These are phyloP conservation scores for Penicillium brasilianum DNA, from an alignment of 2,329 filamentous ascomycete species.

Conservation along the genomic window DNA sequence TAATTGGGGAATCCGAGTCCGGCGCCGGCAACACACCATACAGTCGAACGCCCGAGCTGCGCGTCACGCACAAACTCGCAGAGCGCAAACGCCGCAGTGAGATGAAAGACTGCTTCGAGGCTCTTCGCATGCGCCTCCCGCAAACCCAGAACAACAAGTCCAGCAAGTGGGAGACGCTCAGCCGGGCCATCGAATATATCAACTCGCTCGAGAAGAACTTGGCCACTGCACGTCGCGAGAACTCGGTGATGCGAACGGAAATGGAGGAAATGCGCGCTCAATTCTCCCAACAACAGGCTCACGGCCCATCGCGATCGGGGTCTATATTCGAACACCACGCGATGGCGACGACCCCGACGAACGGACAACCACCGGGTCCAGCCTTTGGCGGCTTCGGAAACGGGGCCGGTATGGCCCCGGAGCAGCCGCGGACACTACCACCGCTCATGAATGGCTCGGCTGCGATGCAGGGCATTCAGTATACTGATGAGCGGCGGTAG, in stretches of 20 bases:
- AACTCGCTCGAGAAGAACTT: constrained; percentile 49
- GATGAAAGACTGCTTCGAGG: constrained; percentile 59
- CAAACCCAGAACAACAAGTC: constrained; percentile 56
- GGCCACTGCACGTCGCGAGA: constrained; percentile 45
- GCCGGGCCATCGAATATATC: constrained; percentile 56
- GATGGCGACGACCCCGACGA: constrained; percentile 41
- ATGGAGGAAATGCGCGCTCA: constrained; percentile 48
- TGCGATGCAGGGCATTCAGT: constrained; percentile 58
- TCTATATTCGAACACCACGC: constrained; percentile 45
- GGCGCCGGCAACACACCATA: constrained; percentile 52
- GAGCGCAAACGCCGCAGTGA: constrained; percentile 58
- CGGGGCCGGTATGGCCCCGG: constrained; percentile 39
- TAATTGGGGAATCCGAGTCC: constrained; percentile 53
- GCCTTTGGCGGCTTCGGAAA: constrained; percentile 39
- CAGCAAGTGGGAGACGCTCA: constrained; percentile 59
- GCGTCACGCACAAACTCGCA: constrained; percentile 57
- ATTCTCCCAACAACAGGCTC: constrained; percentile 43
- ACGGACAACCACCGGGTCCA: constrained; percentile 40
- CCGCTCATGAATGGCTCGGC: constrained; percentile 53
- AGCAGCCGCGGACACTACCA: constrained; percentile 53
- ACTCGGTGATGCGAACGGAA: constrained; percentile 42
- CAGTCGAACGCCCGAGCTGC: constrained; percentile 55
- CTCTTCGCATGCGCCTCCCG: constrained; percentile 51
- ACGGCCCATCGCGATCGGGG: constrained; percentile 37
- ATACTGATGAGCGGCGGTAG: constrained; percentile 54